A percentile compares a stretch with the other conserved stretches of the same genome.
These are phyloP conservation scores for Diaporthe sp. DNA, from an alignment of 2,329 filamentous ascomycete genomes.

Conservation along the genomic window DNA sequence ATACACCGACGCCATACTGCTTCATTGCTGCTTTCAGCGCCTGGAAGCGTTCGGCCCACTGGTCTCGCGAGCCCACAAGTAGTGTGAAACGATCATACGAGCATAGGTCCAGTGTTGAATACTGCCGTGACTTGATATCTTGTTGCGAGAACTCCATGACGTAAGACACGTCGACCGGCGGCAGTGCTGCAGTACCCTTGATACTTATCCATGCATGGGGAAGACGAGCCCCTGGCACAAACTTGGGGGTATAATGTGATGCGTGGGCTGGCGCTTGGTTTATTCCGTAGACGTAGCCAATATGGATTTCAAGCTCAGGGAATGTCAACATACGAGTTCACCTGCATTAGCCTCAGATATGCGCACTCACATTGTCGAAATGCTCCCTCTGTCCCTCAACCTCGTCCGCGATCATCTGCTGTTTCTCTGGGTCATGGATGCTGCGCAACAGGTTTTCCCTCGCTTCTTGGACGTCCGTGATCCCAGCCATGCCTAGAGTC, in stretches of 20 bases:
- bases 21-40: background rate
- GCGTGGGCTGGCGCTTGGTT: slow-evolving; percentile 51
- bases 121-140: slow-evolving; percentile 48
- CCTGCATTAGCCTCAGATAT: too few relatives aligned
- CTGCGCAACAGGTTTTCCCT: slow-evolving; percentile 49
- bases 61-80: background rate
- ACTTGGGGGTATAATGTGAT: slow-evolving; percentile 55
- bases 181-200: slow-evolving; percentile 20
- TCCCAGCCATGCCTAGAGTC: slow-evolving; percentile 53
- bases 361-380: slow-evolving; percentile 54
- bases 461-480: slow-evolving; percentile 47
- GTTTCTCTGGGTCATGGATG: slow-evolving; percentile 49
- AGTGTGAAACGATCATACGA: slow-evolving; percentile 49
- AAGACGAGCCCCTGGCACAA: slow-evolving; percentile 54
- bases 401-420: slow-evolving; percentile 49
- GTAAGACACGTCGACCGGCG: slow-evolving; percentile 53
- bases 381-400: slow-evolving; percentile 57
- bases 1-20: background rate
- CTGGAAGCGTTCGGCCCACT: slow-evolving; percentile 1
- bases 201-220: slow-evolving; percentile 57
- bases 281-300: slow-evolving; percentile 59
- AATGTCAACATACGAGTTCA: background rate
- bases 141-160: slow-evolving; percentile 49
- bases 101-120: slow-evolving; percentile 55
- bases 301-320: slow-evolving; percentile 55